A percentile compares a stretch with the other conserved stretches of the same genome.
These are phyloP conservation scores for Gaeumannomyces sp. DNA, from an alignment of 2,329 filamentous ascomycete species.

Conservation along the genomic window DNA sequence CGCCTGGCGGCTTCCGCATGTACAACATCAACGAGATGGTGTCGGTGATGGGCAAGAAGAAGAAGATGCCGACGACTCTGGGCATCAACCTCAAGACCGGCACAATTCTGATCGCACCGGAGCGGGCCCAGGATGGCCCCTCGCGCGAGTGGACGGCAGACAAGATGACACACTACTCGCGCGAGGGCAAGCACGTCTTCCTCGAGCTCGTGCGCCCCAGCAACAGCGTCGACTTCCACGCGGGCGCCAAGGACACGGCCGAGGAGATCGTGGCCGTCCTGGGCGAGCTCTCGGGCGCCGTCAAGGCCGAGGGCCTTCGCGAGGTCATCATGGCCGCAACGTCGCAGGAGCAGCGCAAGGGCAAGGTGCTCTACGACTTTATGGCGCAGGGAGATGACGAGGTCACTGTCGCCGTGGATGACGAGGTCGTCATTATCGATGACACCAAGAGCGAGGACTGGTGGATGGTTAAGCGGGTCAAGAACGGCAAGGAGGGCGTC, in stretches of 20 bases:
- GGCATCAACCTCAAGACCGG: constrained; percentile 90
- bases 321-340: constrained; percentile 81
- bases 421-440: constrained; percentile 87
- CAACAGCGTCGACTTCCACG: constrained; percentile 95
- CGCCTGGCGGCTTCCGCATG: constrained; percentile 80
- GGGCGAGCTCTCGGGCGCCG: constrained; percentile 81
- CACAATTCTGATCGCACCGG: constrained; percentile 83
- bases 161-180: constrained; percentile 93
- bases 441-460: constrained; percentile 92
- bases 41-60: constrained; percentile 91
- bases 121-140: constrained; percentile 74
- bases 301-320: constrained; percentile 72
- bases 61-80: constrained; percentile 96
- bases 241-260: constrained; percentile 93
- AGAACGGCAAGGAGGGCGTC: constrained; percentile 91
- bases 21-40: constrained; percentile 98
- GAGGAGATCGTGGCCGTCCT: constrained; percentile 85
- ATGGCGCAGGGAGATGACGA: constrained; percentile 95
- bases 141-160: constrained; percentile 92
- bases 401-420: constrained; percentile 81
- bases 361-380: constrained; percentile 88
- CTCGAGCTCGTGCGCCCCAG: constrained; percentile 86
- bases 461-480: constrained; percentile 91
- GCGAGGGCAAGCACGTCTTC: constrained; percentile 97
- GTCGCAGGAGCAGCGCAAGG: constrained; percentile 67